Base-by-base conservation (phyloP, 2,329 filamentous ascomycete genomes). In the Diaporthe sp. region DNA sequence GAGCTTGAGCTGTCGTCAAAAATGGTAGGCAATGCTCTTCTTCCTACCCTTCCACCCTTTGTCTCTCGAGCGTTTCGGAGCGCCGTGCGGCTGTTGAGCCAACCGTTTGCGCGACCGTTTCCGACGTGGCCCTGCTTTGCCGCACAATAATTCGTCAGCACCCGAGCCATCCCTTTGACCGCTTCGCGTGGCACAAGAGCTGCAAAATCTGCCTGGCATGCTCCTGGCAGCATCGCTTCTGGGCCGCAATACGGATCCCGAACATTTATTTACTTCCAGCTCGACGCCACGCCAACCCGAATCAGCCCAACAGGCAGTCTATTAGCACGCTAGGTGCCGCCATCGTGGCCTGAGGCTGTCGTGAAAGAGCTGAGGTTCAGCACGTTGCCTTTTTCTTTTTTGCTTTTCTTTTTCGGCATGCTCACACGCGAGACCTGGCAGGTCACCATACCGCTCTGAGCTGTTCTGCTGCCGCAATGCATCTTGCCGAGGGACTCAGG, bases 231-330 rank as follows among this genome's bases (percentile, higher is more conserved):
- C 22, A 20, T 37, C 17, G 63, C 28, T 44, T n/a, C 37, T 49
- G 55, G 55, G 25, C 20, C 70, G 8, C 13, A 7, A 72, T 49
- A 22, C 10, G 42, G 34, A 12, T 12, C 55, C 42, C n/a, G 34
- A 44, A 10, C 42, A 51, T 31, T 10, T 20, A 9, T 39, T 8
- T 39, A 39, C 10, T 42, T 34, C 44, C 58, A 65, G 58, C 58
- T 65, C 44, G 71, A 63, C 71, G 71, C 71, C 71, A 73, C 71
- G 47, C 47, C n/a, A 49, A 58, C 71, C 61, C 25, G 17, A 57
- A 25, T 49, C 28, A 51, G 71, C 71, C 55, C 44, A 65, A 74
- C 53, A 51, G 22, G 15, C 55, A 55, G 51, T 76, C 67, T 71
- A 63, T 44, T 31, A 55, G 22, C 37, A 57, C 57, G 63, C 74